Evolutionary conservation across 805 yeast genomes (phyloP), one percentile per base, ranked within the genome.

Genomic region (Wickerhamiella azyma): DNA sequence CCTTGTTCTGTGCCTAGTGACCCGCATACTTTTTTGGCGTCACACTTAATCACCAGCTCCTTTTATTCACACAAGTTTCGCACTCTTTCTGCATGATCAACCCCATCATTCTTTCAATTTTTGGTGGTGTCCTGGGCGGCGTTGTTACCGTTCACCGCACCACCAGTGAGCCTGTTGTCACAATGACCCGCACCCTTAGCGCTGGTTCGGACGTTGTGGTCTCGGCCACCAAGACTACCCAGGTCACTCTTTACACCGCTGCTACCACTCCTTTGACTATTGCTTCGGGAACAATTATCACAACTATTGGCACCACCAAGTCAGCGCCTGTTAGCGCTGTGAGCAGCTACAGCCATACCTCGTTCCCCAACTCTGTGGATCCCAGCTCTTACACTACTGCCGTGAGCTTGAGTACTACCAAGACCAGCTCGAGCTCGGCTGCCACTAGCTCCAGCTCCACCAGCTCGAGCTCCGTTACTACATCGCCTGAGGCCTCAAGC

Each of bases 311-410:
- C 6, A 52, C 60, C 21, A 51, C 56, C 13, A 50, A 59, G 19
- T 49, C 50, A 6, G 52, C 60, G 26, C 69, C 69, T 16, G 60
- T 63, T 13, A 55, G 62, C 2, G 63, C 63, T 36, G 53, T 50
- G 10, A 36, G 56, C 26, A 48, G 57, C 7, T 57, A 61, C 48
- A 52, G 60, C 8, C 61, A 67, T 2, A 52, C 55, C 3, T 52
- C 56, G 28, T 48, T 59, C 13, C 48, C 61, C 17, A 54, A 57
- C 5, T 53, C 62, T 5, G 53, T 66, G 28, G 49, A 59, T 41
- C 61, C 69, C 1, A 45, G 58, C 5, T 55, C 66, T 14, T 57
- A 60, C 40, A 56, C 64, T 11, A 43, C 43, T 13, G 45, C 52
- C 2, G 43, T 47, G 24, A 51, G 54, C 1, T 41, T 54, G 6